phyloP scores from a whole-genome alignment of 164 flowering plant species.

The Saururus chinensis region DNA sequence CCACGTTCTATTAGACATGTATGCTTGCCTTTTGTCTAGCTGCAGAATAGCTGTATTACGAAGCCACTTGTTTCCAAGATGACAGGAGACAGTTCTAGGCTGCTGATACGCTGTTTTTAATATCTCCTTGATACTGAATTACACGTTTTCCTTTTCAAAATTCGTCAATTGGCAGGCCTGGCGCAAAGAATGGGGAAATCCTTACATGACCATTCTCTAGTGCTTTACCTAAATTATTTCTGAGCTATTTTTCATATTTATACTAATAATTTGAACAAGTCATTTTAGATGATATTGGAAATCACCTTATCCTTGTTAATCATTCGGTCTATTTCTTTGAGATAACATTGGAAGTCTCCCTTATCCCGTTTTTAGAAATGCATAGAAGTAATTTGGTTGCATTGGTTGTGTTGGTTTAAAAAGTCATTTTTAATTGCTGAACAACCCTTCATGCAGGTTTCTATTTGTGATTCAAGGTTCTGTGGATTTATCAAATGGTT shows the following conservation, averaged over 20 bases:
- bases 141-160: no score
- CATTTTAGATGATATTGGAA: no score
- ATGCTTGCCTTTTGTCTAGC: no score
- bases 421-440: no score
- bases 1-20: neutral
- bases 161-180: neutral
- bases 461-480: conserved; percentile 66
- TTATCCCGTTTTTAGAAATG: neutral
- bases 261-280: no score
- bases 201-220: no score
- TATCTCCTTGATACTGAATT: neutral
- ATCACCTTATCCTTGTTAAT: no score
- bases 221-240: no score
- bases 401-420: no score
- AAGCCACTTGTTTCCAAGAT: neutral
- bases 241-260: no score
- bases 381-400: neutral
- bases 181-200: neutral
- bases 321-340: no score
- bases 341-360: no score
- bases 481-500: conserved; percentile 37
- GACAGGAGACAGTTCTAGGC: neutral
- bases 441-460: conserved; percentile 32
- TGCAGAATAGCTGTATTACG: neutral
- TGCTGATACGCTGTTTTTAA: neutral